phyloP scores from a whole-genome alignment of 1,284 basidiomycete genomes.

The Trametes sp. region DNA sequence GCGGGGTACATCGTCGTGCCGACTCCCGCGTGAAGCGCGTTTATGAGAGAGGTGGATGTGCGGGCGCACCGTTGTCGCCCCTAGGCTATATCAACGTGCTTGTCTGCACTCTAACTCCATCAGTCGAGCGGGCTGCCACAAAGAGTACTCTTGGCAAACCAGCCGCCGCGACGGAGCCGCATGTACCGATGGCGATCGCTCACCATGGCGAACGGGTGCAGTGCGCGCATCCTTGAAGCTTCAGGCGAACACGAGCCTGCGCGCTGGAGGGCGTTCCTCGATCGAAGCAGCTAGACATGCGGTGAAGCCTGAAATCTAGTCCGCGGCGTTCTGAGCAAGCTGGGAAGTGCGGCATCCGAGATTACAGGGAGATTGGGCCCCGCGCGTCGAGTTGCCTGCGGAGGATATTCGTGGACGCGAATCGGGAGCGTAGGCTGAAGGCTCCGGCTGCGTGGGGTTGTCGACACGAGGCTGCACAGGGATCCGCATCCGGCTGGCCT shows the following conservation, averaged over 20 bases:
- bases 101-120: conserved; percentile 10
- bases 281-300: neutral
- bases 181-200: conserved; percentile 6
- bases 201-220: neutral
- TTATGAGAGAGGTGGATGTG: neutral
- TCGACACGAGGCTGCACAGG: conserved; percentile 3
- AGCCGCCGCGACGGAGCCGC: conserved; percentile 11
- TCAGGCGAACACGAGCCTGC: neutral
- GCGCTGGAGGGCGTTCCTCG: neutral
- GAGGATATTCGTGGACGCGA: neutral
- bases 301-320: conserved; percentile 13
- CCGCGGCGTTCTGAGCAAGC: conserved; percentile 6
- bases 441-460: neutral
- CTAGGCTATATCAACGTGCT: neutral
- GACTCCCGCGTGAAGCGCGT: neutral
- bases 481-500: neutral
- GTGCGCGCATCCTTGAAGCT: neutral
- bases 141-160: conserved; percentile 7
- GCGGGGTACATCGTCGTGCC: neutral
- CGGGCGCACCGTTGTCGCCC: neutral
- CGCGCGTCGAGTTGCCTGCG: neutral
- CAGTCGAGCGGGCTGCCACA: conserved; percentile 1
- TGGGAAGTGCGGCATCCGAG: conserved; percentile 5
- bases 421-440: conserved; percentile 9
- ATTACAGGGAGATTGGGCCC: conserved; percentile 12